Conservation (phyloP, 164 flowering plant species). For the Nelumbo lutea region DNA sequence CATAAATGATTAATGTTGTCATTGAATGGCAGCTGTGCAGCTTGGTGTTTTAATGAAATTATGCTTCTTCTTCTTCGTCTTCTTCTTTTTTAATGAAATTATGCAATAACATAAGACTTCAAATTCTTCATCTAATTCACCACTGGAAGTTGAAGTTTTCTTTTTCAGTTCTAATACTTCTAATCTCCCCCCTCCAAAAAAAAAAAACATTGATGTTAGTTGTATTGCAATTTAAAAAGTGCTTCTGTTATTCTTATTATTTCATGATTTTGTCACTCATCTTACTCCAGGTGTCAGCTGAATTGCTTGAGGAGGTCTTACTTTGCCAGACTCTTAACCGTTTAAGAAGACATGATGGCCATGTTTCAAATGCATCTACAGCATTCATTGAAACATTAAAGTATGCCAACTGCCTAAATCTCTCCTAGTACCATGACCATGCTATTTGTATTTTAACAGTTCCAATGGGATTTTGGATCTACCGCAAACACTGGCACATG, state of each 20-base stretch:
- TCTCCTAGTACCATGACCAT: neutral
- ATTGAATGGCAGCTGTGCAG: neutral
- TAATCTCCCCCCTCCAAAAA: too few species aligned
- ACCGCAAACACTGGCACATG: too few species aligned
- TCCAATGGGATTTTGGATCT: neutral
- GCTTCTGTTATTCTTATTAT: neutral
- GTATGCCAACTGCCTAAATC: constrained; percentile 40
- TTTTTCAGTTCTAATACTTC: too few species aligned
- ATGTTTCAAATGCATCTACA: constrained; percentile 46
- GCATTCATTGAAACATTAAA: constrained; percentile 71
- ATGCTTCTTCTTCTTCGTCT: too few species aligned
- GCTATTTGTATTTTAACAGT: neutral
- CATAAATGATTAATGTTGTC: too few species aligned
- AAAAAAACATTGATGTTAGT: too few species aligned
- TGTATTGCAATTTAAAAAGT: neutral
- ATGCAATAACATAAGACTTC: too few species aligned
- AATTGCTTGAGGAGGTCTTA: constrained; percentile 87
- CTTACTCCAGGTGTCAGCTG: constrained; percentile 66
- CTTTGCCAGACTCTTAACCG: constrained; percentile 69
- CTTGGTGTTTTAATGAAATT: too few species aligned
- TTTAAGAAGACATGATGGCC: constrained; percentile 43
- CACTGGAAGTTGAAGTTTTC: too few species aligned
- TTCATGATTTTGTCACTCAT: constrained; percentile 5
- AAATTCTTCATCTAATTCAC: too few species aligned
- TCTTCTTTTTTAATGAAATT: too few species aligned